Evolutionary conservation across 257 asterid genomes (phyloP).

Genomic region (Fraxinus cuspidata): DNA sequence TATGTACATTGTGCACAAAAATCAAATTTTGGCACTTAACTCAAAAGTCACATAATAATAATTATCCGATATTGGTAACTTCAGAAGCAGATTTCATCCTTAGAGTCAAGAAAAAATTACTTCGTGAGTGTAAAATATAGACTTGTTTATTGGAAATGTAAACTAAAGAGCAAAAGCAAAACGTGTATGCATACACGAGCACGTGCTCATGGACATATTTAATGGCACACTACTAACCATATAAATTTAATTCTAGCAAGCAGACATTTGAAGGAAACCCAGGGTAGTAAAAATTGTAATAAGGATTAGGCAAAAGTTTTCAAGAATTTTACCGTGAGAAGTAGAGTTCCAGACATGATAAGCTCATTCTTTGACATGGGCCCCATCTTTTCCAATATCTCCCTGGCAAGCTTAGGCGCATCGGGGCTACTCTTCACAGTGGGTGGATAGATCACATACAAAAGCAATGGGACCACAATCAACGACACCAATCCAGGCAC

Average conservation of each 20-base stretch:
- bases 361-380: slow-evolving; percentile 90
- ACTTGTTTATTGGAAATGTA: neutral
- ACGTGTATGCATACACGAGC: neutral
- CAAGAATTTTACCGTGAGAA: slow-evolving; percentile 66
- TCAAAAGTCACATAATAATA: neutral
- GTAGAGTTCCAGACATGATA: slow-evolving; percentile 87
- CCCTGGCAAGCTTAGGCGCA: slow-evolving; percentile 93
- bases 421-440: slow-evolving; percentile 88
- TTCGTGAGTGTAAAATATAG: too few relatives aligned
- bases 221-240: neutral
- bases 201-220: neutral
- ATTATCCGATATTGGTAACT: neutral
- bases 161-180: neutral
- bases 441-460: slow-evolving; percentile 84
- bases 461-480: slow-evolving; percentile 71
- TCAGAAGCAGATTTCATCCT: neutral
- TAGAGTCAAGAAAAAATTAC: neutral
- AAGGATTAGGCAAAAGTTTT: neutral
- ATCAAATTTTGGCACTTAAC: neutral
- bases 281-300: neutral
- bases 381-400: slow-evolving; percentile 89
- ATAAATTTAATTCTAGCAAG: neutral
- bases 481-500: slow-evolving; percentile 89
- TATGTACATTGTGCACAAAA: neutral
- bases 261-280: neutral